A percentile compares a stretch with the other conserved stretches of the same genome.
Evolutionary conservation across 345 rosid genomes (phyloP).

Genomic region (Rhodamnia argentea): DNA sequence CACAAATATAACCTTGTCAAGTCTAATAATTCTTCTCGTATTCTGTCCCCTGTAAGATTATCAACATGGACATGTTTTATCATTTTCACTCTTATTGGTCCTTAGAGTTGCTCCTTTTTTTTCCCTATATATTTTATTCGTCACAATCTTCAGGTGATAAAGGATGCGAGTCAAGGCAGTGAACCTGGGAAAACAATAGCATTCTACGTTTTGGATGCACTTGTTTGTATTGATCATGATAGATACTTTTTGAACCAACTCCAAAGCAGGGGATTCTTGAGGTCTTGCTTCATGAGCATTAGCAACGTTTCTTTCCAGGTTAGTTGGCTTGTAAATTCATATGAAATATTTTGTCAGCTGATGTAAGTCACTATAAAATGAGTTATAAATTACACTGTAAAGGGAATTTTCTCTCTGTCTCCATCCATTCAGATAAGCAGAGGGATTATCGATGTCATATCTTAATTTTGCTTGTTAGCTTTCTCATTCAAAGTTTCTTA

Average conservation of each 20-base stretch:
- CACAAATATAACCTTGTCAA: not conserved
- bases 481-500: not conserved
- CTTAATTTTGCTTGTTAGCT: not conserved
- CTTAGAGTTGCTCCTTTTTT: not conserved
- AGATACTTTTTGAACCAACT: conserved; percentile 84
- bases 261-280: conserved; percentile 85
- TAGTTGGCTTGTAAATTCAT: not conserved
- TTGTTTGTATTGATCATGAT: conserved; percentile 77
- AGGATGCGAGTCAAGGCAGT: conserved; percentile 84
- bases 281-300: conserved; percentile 62
- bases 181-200: conserved; percentile 88
- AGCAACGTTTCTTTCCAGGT: conserved; percentile 70
- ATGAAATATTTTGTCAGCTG: not conserved
- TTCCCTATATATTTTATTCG: not conserved
- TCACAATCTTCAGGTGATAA: conserved; percentile 43
- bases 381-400: not conserved
- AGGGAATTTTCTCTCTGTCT: not conserved
- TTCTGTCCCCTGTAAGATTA: not conserved
- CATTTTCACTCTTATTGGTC: not conserved
- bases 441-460: not conserved
- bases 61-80: not conserved
- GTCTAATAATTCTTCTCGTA: not conserved
- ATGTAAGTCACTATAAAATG: not conserved
- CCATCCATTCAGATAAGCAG: not conserved
- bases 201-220: conserved; percentile 77